Percentiles rank a stretch among this genome's conserved stretches.
Evolutionary conservation across 371 early-diverging fungal genomes (phyloP).

Genomic region (Syncephalis plumigaleata): DNA sequence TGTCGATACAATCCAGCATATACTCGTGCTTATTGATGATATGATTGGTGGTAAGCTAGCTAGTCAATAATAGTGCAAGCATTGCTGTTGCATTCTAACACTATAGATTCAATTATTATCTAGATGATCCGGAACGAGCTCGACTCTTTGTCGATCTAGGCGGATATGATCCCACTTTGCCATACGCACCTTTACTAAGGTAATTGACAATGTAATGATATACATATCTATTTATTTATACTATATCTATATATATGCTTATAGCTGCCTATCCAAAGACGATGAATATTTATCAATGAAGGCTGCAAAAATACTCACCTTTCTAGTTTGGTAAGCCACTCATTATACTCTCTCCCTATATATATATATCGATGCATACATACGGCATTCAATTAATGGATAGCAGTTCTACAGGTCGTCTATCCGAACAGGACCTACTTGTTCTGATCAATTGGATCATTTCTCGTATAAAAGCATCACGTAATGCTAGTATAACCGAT

Average conservation of each 20-base stretch:
- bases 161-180: slow-evolving; percentile 16
- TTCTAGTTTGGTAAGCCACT: slow-evolving; percentile 30
- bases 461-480: slow-evolving; percentile 32
- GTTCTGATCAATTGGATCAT: slow-evolving; percentile 56
- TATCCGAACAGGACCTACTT: slow-evolving; percentile 5
- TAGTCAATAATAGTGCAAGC: too few species aligned
- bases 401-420: background rate
- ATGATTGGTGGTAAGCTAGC: slow-evolving; percentile 37
- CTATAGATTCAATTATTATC: background rate
- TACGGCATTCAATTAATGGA: too few species aligned
- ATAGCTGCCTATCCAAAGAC: slow-evolving; percentile 53
- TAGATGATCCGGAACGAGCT: background rate
- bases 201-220: slow-evolving; percentile 10
- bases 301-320: slow-evolving; percentile 65
- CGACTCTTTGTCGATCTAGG: background rate
- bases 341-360: background rate
- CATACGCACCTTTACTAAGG: slow-evolving; percentile 50
- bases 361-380: background rate
- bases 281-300: slow-evolving; percentile 81
- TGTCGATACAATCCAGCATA: slow-evolving; percentile 77
- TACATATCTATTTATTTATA: background rate
- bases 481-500: slow-evolving; percentile 55
- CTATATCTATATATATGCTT: slow-evolving; percentile 3
- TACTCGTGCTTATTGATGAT: slow-evolving; percentile 72
- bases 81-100: background rate